Conservation (phyloP, 805 yeast genomes). For the Groenewaldozyma tartarivorans region DNA sequence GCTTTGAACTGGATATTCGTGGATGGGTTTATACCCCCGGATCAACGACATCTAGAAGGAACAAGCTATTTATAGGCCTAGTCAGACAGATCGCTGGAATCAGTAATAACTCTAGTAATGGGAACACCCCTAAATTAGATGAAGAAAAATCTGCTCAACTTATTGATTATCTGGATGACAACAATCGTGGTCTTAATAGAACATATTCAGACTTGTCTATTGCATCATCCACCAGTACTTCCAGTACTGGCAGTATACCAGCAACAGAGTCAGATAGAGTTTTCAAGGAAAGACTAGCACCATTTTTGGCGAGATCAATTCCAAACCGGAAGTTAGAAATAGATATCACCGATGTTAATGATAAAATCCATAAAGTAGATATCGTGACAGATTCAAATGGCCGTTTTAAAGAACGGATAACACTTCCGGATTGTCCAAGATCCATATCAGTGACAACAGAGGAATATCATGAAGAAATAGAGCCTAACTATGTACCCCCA, state of each 20-base stretch:
- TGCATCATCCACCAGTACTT: not conserved
- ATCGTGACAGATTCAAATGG: constrained; percentile 56
- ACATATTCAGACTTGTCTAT: not conserved
- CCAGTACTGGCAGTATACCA: constrained; percentile 11
- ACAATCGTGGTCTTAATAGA: not conserved
- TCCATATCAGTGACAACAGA: not conserved
- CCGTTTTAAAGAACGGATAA: constrained; percentile 46
- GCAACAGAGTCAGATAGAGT: constrained; percentile 16
- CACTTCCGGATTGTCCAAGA: constrained; percentile 19
- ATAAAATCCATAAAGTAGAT: constrained; percentile 12
- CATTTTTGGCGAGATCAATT: constrained; percentile 60
- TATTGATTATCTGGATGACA: constrained; percentile 2
- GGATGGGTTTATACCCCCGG: constrained; percentile 72
- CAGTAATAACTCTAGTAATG: constrained; percentile 1
- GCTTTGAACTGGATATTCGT: constrained; percentile 50
- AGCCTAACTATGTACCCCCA: not conserved
- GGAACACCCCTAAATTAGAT: constrained; percentile 1
- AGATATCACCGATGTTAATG: constrained; percentile 26
- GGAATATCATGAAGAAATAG: not conserved
- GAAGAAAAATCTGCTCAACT: constrained; percentile 4
- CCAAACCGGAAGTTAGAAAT: constrained; percentile 53
- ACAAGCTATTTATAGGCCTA: constrained; percentile 55
- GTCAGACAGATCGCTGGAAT: constrained; percentile 55
- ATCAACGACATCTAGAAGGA: constrained; percentile 50
- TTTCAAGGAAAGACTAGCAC: constrained; percentile 55